Base-by-base conservation (phyloP, 1,284 basidiomycete species). In the Hypsizygus ulmarius region DNA sequence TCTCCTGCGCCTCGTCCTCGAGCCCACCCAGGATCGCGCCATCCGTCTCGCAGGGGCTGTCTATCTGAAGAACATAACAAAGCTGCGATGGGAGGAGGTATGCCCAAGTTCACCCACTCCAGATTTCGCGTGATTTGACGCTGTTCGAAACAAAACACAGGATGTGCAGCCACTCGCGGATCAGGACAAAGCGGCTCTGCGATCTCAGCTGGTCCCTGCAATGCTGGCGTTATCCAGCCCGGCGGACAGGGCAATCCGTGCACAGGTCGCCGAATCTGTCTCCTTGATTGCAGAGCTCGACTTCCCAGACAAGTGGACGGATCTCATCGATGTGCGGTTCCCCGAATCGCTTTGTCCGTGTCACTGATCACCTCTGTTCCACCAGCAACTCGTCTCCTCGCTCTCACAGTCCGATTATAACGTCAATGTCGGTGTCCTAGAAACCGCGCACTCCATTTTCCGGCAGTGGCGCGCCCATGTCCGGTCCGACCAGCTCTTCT, bases 401-500 rank as follows among this genome's bases (percentile, higher is more conserved):
- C 75, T 95, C 35, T 86, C 90, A 10, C 69, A 77, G 7, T 78
- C 84, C 14, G 84, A 97, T 62, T 93, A 90, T 65, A 84, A 86
- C 54, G 68, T 93, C 58, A 96, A 97, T 64, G 77, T 94, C 32
- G 91, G 90, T 45, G 90, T 99, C 6, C 78, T 99, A 30, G 83
- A 96, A 59, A 95, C 95, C 0, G 92, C 93, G 0, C 96, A 98
- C 67, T 94, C 93, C 34, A 98, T 99, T 61, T 98, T 97, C 72
- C 81, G 83, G 45, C 81, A 85, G 55, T 99, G 96, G 96, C 82
- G 96, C 45, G 83, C 92, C 3, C 89, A 90, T 59, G 90, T 95
- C 60, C 84, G 94, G 48, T 88, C 90, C 5, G 87, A 99, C 69
- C 68, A 77, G 35, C 83, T 99, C 42, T 99, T 89, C 73, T 78